Base-by-base conservation (phyloP, 768 basidiomycete genomes). In the Tricholoma flavovirens region DNA sequence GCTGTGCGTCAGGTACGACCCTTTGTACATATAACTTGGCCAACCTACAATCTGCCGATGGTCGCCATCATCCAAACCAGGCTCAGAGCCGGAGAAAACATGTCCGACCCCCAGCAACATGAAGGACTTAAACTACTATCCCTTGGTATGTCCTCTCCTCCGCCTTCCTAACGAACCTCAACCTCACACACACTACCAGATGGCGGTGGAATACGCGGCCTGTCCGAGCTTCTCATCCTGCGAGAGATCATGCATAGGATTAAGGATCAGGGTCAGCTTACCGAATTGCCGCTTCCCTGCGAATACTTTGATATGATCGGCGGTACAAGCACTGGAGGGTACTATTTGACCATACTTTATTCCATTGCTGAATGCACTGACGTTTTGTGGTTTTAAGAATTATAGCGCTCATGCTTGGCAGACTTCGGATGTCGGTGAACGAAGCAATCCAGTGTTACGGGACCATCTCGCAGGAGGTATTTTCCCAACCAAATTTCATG, bases 271-370 rank as follows among this genome's bases (percentile, higher is more conserved):
- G 40, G 14, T 5, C 40, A 9, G 12, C 35, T 62, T 7, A 4
- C 4, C n/a, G 7, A 29, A 3, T n/a, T 33, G 1, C 53, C 54
- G 19, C 38, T 19, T 7, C 66, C 66, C 17, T 67, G 66, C 50
- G 64, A 67, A 8, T 65, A 62, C 30, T 67, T 67, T 35, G 64
- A 67, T 55, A 6, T 67, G 15, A 66, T 67, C n/a, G 62, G 62
- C 15, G 66, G 66, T 2, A 67, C 66, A 2, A 56, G 59, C 22
- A 64, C 66, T 30, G 67, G 66, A 6, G 67, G 66, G 66, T 49
- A 6, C n/a, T n/a, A 40, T 26, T 46, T 42, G 4, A 21, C 12
- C 33, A 36, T 22, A 3, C 43, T 8, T 17, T 19, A 22, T 17
- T 15, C 43, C 19, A 24, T 24, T 51, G 17, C 1, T 26, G 24